These are phyloP conservation scores for Pontederia paniculata DNA, from an alignment of 176 grass and related monocot species.

Conservation along the genomic window DNA sequence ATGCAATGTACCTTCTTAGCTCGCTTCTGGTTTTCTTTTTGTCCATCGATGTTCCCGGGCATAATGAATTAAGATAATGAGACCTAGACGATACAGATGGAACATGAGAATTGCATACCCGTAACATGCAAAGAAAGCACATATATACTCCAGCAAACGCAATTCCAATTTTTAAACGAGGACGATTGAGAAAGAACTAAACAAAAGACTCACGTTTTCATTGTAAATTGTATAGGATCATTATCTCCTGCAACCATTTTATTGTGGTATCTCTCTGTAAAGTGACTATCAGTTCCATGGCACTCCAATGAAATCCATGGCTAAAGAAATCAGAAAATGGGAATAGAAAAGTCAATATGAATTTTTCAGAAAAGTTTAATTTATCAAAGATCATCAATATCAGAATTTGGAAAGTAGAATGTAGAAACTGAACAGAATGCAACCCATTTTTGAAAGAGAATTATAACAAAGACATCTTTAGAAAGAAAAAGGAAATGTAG, in stretches of 20 bases:
- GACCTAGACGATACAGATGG: too few relatives aligned
- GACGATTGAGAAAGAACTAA: constrained; percentile 2
- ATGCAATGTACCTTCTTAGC: too few relatives aligned
- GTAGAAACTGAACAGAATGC: too few relatives aligned
- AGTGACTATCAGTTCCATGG: constrained; percentile 26
- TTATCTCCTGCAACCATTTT: constrained; percentile 45
- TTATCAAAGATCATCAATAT: not conserved
- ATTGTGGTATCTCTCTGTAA: constrained; percentile 39
- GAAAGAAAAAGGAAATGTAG: too few relatives aligned
- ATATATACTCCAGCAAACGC: not conserved
- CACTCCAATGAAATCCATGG: constrained; percentile 58
- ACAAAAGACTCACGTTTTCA: constrained; percentile 35
- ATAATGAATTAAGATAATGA: too few relatives aligned
- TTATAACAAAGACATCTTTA: too few relatives aligned
- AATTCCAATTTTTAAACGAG: not conserved
- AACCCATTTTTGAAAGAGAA: too few relatives aligned
- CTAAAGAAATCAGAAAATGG: constrained; percentile 17
- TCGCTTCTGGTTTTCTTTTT: too few relatives aligned
- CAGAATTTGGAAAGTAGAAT: too few relatives aligned
- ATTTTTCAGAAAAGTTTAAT: not conserved
- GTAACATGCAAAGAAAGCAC: too few relatives aligned
- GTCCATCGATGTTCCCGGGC: too few relatives aligned
- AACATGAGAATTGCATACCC: too few relatives aligned
- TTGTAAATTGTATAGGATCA: constrained; percentile 53
- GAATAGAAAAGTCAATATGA: not conserved